Conservation (phyloP, 192 early-diverging fungal genomes). For the Coemansia sp. region DNA sequence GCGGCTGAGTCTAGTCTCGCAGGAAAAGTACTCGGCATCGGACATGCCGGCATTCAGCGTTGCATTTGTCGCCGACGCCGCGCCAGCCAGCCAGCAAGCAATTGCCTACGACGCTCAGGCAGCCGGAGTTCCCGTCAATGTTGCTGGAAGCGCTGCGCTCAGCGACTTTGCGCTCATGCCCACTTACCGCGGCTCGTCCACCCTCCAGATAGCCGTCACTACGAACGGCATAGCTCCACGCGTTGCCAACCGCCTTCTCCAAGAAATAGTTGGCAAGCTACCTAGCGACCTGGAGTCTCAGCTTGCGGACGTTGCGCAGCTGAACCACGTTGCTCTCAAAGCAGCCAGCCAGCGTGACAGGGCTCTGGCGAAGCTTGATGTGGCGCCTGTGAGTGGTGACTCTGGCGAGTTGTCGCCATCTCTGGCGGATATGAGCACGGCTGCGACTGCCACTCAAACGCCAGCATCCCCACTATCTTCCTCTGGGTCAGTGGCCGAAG, state of each 20-base stretch:
- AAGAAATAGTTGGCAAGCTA: conserved; percentile 63
- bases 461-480: conserved; percentile 19
- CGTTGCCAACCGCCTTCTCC: conserved; percentile 66
- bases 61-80: conserved; percentile 43
- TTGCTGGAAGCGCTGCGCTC: conserved; percentile 71
- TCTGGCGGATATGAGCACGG: conserved; percentile 19
- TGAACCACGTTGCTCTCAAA: conserved; percentile 52
- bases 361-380: conserved; percentile 56
- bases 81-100: conserved; percentile 41
- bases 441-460: conserved; percentile 33
- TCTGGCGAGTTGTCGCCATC: conserved; percentile 38
- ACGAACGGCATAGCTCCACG: conserved; percentile 77
- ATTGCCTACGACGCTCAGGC: conserved; percentile 50
- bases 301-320: conserved; percentile 59
- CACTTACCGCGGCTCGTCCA: conserved; percentile 64
- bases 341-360: conserved; percentile 55
- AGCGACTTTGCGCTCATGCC: conserved; percentile 86
- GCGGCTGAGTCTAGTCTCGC: conserved; percentile 13
- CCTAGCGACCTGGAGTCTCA: conserved; percentile 65
- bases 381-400: conserved; percentile 21
- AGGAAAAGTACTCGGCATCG: conserved; percentile 10
- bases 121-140: conserved; percentile 74
- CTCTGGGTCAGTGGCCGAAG: conserved; percentile 44
- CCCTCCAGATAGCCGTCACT: conserved; percentile 79
- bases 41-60: conserved; percentile 38